phyloP scores from a whole-genome alignment of 169 alveolate genomes.

The Prorocentrum cordatum region DNA sequence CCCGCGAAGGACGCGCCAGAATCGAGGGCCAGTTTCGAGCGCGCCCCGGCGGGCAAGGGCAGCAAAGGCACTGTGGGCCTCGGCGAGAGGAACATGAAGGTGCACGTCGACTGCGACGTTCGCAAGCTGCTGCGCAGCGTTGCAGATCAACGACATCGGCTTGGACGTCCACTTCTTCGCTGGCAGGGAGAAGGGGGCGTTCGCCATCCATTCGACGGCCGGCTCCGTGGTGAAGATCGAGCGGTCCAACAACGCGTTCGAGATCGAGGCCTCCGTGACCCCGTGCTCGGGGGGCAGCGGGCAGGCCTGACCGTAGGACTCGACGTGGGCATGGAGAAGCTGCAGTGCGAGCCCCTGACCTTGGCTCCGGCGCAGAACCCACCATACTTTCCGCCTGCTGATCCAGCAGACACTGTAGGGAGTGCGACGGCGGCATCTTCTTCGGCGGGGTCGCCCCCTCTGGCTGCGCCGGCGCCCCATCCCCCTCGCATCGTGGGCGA shows the following conservation, averaged over 20 bases:
- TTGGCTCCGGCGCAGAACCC: too few species aligned
- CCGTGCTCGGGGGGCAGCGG: neutral
- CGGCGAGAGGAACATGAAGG: neutral
- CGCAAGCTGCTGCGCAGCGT: neutral
- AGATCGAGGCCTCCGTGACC: neutral
- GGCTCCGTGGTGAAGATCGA: neutral
- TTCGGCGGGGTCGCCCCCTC: too few species aligned
- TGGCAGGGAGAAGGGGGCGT: neutral
- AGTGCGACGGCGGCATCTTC: too few species aligned
- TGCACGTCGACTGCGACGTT: neutral
- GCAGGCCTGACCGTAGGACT: neutral
- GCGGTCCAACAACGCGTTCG: neutral
- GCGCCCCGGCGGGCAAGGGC: neutral
- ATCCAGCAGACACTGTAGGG: too few species aligned
- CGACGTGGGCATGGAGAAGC: neutral
- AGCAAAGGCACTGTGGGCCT: neutral
- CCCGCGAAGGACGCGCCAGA: too few species aligned
- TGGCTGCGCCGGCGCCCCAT: too few species aligned
- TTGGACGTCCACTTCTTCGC: neutral
- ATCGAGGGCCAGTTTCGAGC: too few species aligned
- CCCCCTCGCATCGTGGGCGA: too few species aligned
- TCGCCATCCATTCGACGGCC: too few species aligned
- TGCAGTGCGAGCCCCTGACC: too few species aligned
- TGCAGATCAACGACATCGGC: neutral
- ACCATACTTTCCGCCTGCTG: too few species aligned